Conservation (phyloP, 805 yeast species). For the Suhomyces prunicola region DNA sequence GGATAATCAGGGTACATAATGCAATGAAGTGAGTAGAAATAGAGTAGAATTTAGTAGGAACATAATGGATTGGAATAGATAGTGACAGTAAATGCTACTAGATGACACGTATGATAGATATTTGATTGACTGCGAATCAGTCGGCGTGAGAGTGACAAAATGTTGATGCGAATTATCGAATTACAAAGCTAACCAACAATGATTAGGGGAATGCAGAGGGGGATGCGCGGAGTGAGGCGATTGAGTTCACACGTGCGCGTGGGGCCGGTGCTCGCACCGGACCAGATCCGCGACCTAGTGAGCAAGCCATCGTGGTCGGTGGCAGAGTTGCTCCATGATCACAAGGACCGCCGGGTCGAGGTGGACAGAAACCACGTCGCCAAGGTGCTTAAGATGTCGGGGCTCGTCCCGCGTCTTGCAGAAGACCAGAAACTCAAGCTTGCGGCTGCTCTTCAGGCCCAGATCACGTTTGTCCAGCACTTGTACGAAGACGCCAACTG, state of each 20-base stretch:
- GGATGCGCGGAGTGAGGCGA: not conserved
- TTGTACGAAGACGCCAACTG: constrained; percentile 29
- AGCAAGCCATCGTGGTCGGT: constrained; percentile 13
- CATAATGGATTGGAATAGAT: too few relatives aligned
- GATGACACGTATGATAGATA: too few relatives aligned
- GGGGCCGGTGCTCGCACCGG: constrained; percentile 3
- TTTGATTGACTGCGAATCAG: not conserved
- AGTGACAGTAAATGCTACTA: too few relatives aligned
- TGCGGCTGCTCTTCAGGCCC: constrained; percentile 39
- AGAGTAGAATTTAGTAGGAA: too few relatives aligned
- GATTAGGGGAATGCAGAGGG: not conserved
- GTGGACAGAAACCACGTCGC: constrained; percentile 15
- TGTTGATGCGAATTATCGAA: not conserved
- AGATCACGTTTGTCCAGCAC: constrained; percentile 48
- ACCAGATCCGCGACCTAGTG: constrained; percentile 1
- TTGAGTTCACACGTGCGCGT: not conserved
- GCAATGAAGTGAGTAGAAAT: too few relatives aligned
- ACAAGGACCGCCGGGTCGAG: not conserved
- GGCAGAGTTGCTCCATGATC: constrained; percentile 7
- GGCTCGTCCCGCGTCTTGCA: constrained; percentile 35
- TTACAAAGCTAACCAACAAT: too few relatives aligned
- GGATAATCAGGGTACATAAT: too few relatives aligned
- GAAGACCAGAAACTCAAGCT: constrained; percentile 26
- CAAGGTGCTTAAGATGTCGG: constrained; percentile 47
- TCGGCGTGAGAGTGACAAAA: not conserved